A percentile compares a stretch with the other conserved stretches of the same genome.
phyloP scores from a whole-genome alignment of 2,329 filamentous ascomycete species.

The Fusarium phyllophilum region DNA sequence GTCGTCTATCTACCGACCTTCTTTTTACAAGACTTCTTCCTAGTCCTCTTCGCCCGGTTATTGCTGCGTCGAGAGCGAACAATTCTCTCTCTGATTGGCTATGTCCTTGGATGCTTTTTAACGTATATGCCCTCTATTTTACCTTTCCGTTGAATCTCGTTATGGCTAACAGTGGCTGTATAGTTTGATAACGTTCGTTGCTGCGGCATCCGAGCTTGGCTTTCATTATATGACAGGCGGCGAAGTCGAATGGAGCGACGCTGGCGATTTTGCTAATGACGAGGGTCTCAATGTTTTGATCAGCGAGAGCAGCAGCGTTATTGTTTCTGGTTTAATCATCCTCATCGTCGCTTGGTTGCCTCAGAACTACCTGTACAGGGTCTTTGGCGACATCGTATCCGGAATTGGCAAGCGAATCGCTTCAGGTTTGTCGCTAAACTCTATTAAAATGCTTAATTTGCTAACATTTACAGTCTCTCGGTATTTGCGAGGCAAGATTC shows the following conservation, averaged over 20 bases:
- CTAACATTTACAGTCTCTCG: conserved; percentile 26
- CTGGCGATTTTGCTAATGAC: conserved; percentile 42
- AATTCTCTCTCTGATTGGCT: conserved; percentile 32
- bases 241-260: conserved; percentile 47
- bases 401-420: conserved; percentile 26
- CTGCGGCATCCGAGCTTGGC: conserved; percentile 46
- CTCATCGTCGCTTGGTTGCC: conserved; percentile 38
- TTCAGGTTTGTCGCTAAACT: conserved; percentile 35
- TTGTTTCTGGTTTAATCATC: conserved; percentile 35
- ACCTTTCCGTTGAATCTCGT: background rate
- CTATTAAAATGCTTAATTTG: background rate
- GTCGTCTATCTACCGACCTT: conserved; percentile 46
- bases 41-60: conserved; percentile 37
- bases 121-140: conserved; percentile 29
- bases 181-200: conserved; percentile 43
- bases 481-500: conserved; percentile 27
- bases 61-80: conserved; percentile 40
- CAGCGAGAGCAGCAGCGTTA: conserved; percentile 41
- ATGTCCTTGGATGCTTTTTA: conserved; percentile 34
- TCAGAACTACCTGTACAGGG: conserved; percentile 36
- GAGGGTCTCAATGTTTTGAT: conserved; percentile 46
- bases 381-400: conserved; percentile 35
- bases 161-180: conserved; percentile 14
- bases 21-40: conserved; percentile 41
- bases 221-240: conserved; percentile 47